Evolutionary conservation across 106 monocot genomes (phyloP).

Genomic region (Posidonia australis): DNA sequence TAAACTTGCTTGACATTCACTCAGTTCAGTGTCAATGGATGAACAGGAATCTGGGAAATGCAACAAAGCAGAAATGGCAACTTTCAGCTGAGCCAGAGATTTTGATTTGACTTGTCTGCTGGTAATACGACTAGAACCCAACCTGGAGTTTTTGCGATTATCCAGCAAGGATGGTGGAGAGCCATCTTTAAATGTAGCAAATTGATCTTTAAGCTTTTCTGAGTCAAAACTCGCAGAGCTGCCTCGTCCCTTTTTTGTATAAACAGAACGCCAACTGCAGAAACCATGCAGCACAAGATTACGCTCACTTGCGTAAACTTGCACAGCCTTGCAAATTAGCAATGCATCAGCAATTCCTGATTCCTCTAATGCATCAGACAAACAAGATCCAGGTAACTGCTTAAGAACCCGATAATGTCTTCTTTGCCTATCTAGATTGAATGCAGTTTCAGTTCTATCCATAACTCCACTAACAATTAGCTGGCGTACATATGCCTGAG

Average conservation of each 20-base stretch:
- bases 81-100: constrained; percentile 47
- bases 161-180: constrained; percentile 21
- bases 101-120: constrained; percentile 30
- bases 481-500: constrained; percentile 90
- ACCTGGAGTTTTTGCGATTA: constrained; percentile 7
- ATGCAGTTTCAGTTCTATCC: constrained; percentile 41
- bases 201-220: constrained; percentile 19
- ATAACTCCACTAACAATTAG: constrained; percentile 88
- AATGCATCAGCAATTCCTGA: constrained; percentile 34
- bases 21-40: constrained; percentile 24
- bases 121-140: not conserved
- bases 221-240: constrained; percentile 8
- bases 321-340: constrained; percentile 35
- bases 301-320: constrained; percentile 71
- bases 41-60: constrained; percentile 40
- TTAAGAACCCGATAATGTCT: constrained; percentile 70
- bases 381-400: constrained; percentile 67
- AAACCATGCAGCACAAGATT: constrained; percentile 60
- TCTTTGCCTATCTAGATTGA: constrained; percentile 49
- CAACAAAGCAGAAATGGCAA: constrained; percentile 47
- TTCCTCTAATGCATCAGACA: constrained; percentile 76
- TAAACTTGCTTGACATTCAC: constrained; percentile 30
- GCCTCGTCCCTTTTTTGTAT: constrained; percentile 7
- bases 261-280: constrained; percentile 14
- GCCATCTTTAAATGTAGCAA: constrained; percentile 18